Evolutionary conservation across 768 basidiomycete genomes (phyloP), one percentile per base, ranked within the genome.

Genomic region (Hortiboletus campestris): DNA sequence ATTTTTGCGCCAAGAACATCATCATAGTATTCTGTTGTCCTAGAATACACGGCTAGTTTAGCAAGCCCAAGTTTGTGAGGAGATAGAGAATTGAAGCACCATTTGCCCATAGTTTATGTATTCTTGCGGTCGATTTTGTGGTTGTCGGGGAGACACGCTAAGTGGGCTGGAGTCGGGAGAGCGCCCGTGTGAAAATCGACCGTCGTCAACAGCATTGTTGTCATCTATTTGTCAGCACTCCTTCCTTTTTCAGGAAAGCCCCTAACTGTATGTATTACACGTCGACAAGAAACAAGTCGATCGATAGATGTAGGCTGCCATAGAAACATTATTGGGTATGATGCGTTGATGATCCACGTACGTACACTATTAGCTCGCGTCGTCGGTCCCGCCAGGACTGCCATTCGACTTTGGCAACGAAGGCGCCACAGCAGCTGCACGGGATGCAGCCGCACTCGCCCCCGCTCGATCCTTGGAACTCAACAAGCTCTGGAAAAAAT

Each of bases 401-500:
- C 72, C 75, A 49, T 75, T 75, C 16, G 73, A 50, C 65, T 61
- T 78, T 51, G 68, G 65, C 46, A 63, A 46, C 42, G 57, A 38
- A 25, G 61, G 40, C 0, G 38, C 55, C 7, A 55, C 56, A 22
- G 58, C 55, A 16, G 63, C 46, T 6, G 59, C 62, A 19, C 60
- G 52, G 2, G 62, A 74, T 16, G 71, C 65, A n/a, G 65, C 63
- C 14, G 72, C 68, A 51, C 71, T 67, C 20, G 72, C 71, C 12
- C 67, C 68, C 22, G 68, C 67, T 6, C 86, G 79, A 57, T 87
- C 87, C 70, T 85, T 88, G 39, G 83, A 83, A 60, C 80, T 86
- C 58, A 94, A 71, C 66, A 93, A 69, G 55, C 85, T 89, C 71
- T 91, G 83, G 83, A 94, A 94, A 78, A 94, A 94, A 67, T 88